Base-by-base conservation (phyloP, 2,329 filamentous ascomycete species). In the Calonectria pseudoreteaudii region DNA sequence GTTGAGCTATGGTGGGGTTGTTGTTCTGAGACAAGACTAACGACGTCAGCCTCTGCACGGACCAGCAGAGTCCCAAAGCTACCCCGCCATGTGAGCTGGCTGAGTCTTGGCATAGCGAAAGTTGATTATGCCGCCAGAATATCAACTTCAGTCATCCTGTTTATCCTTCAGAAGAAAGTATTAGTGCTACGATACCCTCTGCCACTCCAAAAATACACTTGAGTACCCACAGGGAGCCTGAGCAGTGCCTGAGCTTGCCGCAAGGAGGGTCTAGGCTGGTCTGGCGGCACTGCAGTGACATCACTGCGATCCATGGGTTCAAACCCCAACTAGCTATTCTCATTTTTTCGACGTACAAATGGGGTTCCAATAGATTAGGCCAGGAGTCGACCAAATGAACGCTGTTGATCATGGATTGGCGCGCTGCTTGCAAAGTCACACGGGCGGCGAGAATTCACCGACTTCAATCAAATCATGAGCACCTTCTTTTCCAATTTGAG, bases 1-100 rank as follows among this genome's bases (percentile, higher is more conserved):
- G 60, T 16, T 20, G 44, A 47, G 44, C 65, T 72, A 71, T 47
- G 70, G 62, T 66, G 72, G 62, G 64, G 49, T 18, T 68, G 36
- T 58, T 58, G 53, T 26, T 62, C 41, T 28, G 23, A 34, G 36
- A 2, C 23, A 41, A 26, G 41, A n/a, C 47, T 60, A 62, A 66
- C 71, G 72, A 74, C 70, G 72, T 74, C 72, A 74, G 72, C 72
- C 44, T 26, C 47, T 72, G 72, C 72, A 74, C 72, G 72, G 72
- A 58, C 72, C 69, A 60, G 36, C 34, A 18, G 23, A 10, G 28
- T 20, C 16, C 2, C 14, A 30, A n/a, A 53, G 16, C 28, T 53
- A 53, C 50, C 26, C 50, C 50, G 50, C 50, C 50, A 53, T 30
- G 28, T 53, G 26, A 30, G 26, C 44, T 47, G 44, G 44, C 44